Conservation (phyloP, 306 rosid genomes). For the Begonia fuchsioides region DNA sequence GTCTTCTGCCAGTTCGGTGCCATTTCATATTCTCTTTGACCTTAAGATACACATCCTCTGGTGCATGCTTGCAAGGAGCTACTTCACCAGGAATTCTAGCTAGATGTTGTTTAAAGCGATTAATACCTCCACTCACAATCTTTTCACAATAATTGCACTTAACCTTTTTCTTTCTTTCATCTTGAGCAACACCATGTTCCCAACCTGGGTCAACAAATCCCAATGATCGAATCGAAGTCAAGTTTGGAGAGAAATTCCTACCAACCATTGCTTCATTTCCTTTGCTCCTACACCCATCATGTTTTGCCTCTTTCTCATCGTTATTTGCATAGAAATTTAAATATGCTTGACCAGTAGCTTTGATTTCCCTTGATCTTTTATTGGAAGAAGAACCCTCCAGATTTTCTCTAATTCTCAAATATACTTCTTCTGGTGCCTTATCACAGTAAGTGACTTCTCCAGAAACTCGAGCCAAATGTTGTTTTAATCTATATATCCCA, state of each 20-base stretch:
- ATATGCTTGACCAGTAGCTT: constrained; percentile 49
- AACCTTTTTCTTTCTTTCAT: constrained; percentile 95
- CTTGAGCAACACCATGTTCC: constrained; percentile 97
- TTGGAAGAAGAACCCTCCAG: constrained; percentile 71
- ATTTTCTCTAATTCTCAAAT: constrained; percentile 74
- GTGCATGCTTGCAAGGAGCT: constrained; percentile 90
- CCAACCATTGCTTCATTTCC: constrained; percentile 67
- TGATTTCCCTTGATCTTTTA: constrained; percentile 57
- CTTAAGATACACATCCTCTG: constrained; percentile 71
- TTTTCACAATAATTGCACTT: constrained; percentile 89
- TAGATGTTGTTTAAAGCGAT: constrained; percentile 89
- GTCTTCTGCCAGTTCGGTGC: constrained; percentile 95
- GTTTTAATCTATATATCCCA: constrained; percentile 90
- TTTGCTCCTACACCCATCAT: constrained; percentile 53
- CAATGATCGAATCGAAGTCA: constrained; percentile 71
- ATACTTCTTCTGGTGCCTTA: constrained; percentile 91
- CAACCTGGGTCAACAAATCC: constrained; percentile 98
- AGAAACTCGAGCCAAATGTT: constrained; percentile 94
- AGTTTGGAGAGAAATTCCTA: constrained; percentile 32
- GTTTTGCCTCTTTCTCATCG: constrained; percentile 59
- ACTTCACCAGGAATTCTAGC: constrained; percentile 99
- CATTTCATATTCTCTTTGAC: constrained; percentile 97
- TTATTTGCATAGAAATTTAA: constrained; percentile 55
- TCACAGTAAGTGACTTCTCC: constrained; percentile 94
- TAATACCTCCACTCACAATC: constrained; percentile 90